Percentiles rank a stretch among this genome's conserved stretches.
phyloP scores from a whole-genome alignment of 2,329 filamentous ascomycete species.

The Amesomyces nigricolor region DNA sequence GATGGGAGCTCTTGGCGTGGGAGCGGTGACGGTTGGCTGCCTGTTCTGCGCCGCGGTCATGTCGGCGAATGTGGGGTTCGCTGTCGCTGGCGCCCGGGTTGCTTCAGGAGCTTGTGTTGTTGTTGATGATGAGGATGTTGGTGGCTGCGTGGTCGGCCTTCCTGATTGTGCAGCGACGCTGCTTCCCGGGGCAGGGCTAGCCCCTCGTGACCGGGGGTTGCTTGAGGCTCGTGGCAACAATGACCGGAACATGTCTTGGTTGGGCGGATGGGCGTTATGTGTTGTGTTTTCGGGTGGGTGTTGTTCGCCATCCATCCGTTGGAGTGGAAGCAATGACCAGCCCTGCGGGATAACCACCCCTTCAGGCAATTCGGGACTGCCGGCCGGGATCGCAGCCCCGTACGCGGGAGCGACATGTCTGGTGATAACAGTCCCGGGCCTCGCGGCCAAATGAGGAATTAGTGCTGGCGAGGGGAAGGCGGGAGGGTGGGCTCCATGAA shows the following conservation, averaged over 20 bases:
- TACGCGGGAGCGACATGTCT: constrained; percentile 44
- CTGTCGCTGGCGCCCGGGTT: not conserved
- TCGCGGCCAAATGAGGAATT: constrained; percentile 1
- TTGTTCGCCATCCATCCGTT: constrained; percentile 42
- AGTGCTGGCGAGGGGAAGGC: not conserved
- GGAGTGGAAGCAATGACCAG: constrained; percentile 59
- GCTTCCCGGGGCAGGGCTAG: constrained; percentile 6
- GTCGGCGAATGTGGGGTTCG: not conserved
- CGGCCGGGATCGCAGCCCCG: constrained; percentile 50
- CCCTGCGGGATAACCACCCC: constrained; percentile 59
- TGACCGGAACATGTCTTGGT: constrained; percentile 16
- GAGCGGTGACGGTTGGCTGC: constrained; percentile 39
- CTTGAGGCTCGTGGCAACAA: constrained; percentile 5
- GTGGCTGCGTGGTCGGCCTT: not conserved
- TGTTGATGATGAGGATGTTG: not conserved
- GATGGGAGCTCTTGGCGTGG: constrained; percentile 44
- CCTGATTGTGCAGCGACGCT: constrained; percentile 4
- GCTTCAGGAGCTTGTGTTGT: not conserved
- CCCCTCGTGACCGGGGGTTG: constrained; percentile 9
- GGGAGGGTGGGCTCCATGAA: constrained; percentile 24
- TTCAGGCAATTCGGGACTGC: constrained; percentile 56
- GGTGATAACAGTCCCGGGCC: constrained; percentile 32
- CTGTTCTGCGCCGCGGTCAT: not conserved
- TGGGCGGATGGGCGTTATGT: constrained; percentile 1
- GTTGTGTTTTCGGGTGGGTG: constrained; percentile 18